Conservation (phyloP, 2,329 filamentous ascomycete genomes). For the Lachnellula arida region DNA sequence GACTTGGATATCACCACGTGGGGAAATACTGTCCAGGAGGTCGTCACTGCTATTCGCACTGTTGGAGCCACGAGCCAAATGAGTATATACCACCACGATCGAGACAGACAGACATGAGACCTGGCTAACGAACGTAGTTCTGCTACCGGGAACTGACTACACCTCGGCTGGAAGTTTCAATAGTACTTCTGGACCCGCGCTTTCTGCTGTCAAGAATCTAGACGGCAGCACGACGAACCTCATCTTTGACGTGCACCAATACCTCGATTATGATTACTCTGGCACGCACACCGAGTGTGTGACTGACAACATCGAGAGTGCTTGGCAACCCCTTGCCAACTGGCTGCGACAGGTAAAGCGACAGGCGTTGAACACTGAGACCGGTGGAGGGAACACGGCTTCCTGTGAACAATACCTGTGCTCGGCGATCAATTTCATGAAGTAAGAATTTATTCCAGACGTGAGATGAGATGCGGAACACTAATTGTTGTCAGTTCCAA, state of each 20-base stretch:
- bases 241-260: constrained; percentile 58
- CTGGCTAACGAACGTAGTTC: constrained; percentile 32
- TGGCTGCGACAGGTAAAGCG: constrained; percentile 45
- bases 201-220: constrained; percentile 52
- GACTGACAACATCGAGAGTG: constrained; percentile 45
- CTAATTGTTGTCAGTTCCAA: constrained; percentile 25
- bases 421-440: constrained; percentile 30
- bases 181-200: constrained; percentile 45
- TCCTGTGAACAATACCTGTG: constrained; percentile 34
- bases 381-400: constrained; percentile 37
- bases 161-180: constrained; percentile 45
- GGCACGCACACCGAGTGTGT: constrained; percentile 49
- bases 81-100: constrained; percentile 27
- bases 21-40: constrained; percentile 56
- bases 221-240: constrained; percentile 53
- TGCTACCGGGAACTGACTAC: constrained; percentile 60
- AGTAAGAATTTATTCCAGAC: constrained; percentile 14
- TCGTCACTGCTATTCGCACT: constrained; percentile 59
- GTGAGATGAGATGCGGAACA: background rate
- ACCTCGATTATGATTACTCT: constrained; percentile 53
- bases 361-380: constrained; percentile 48
- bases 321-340: constrained; percentile 42
- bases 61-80: constrained; percentile 59
- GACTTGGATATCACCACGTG: constrained; percentile 47
- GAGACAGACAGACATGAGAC: background rate